These are phyloP conservation scores for Triglochin maritima DNA, from an alignment of 106 monocot species.

Conservation along the genomic window DNA sequence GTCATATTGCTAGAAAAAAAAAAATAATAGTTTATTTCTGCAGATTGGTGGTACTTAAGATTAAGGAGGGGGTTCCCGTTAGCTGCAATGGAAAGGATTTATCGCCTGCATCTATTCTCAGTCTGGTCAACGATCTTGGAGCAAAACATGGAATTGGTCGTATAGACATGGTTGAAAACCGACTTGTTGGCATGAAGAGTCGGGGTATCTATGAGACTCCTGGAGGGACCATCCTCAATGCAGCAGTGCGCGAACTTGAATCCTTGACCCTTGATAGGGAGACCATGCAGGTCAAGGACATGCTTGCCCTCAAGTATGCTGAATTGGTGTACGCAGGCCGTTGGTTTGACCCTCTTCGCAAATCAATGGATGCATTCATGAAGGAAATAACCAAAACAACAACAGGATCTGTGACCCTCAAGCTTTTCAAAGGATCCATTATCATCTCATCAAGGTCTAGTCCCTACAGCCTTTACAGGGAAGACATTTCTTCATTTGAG, in stretches of 20 bases:
- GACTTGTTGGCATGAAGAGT: slow-evolving; percentile 93
- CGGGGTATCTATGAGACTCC: slow-evolving; percentile 97
- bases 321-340: slow-evolving; percentile 84
- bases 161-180: slow-evolving; percentile 94
- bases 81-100: slow-evolving; percentile 63
- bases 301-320: slow-evolving; percentile 72
- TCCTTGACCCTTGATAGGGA: slow-evolving; percentile 80
- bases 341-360: slow-evolving; percentile 85
- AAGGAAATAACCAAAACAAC: slow-evolving; percentile 60
- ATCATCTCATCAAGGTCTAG: slow-evolving; percentile 49
- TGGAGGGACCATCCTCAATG: slow-evolving; percentile 72
- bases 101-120: slow-evolving; percentile 69
- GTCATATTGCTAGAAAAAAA: background rate
- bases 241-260: slow-evolving; percentile 73
- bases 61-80: slow-evolving; percentile 59
- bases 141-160: slow-evolving; percentile 80
- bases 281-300: slow-evolving; percentile 64
- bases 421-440: slow-evolving; percentile 82
- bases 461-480: slow-evolving; percentile 73
- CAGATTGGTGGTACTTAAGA: slow-evolving; percentile 80
- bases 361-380: slow-evolving; percentile 78
- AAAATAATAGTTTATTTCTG: background rate
- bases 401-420: slow-evolving; percentile 62
- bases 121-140: slow-evolving; percentile 62
- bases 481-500: slow-evolving; percentile 93